Base-by-base conservation (phyloP, 2,329 filamentous ascomycete genomes). In the Cladosporium colombiae region DNA sequence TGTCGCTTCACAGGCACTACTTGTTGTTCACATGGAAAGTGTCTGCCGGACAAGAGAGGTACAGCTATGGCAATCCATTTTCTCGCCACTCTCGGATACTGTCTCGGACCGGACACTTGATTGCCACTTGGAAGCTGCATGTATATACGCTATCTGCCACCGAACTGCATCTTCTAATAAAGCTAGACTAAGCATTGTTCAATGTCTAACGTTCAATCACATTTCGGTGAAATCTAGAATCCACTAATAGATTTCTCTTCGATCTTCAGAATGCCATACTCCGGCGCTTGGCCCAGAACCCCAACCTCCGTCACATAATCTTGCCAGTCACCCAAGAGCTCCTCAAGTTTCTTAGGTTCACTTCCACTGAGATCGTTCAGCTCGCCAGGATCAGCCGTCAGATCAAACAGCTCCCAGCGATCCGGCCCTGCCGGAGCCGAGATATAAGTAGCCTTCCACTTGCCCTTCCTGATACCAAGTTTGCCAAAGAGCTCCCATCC, bases 401-500 rank as follows among this genome's bases (percentile, higher is more conserved):
- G 27, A 14, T 55, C 31, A 4, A 55, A 55, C 18, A 55, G 29
- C 18, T 55, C 52, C 52, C 52, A 55, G n/a, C 40, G 40, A 21
- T 31, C 52, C 18, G 52, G 27, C 16, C 52, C 52, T 21, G 18
- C 31, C 1, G 27, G 52, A 31, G 27, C 31, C 31, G 52, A 29
- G 4, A 55, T n/a, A 8, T 31, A 33, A 10, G 31, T 31, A 10
- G 52, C 52, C n/a, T 55, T 55, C 27, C 52, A 55, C 11, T 55
- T 33, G 18, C 52, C 52, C n/a, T 55, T 55, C 18, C 52, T 18
- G 31, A 55, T 55, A 10, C 16, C 52, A 6, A n/a, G 52, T 6
- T 55, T 55, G 27, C 52, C 52, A 55, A 55, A 55, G 7, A 55
- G 31, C 52, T 55, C 52, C 52, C 29, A 55, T 8, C 52, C 52